Evolutionary conservation across 345 rosid species (phyloP), one percentile per base, ranked within the genome.

Genomic region (Boechera retrofracta): DNA sequence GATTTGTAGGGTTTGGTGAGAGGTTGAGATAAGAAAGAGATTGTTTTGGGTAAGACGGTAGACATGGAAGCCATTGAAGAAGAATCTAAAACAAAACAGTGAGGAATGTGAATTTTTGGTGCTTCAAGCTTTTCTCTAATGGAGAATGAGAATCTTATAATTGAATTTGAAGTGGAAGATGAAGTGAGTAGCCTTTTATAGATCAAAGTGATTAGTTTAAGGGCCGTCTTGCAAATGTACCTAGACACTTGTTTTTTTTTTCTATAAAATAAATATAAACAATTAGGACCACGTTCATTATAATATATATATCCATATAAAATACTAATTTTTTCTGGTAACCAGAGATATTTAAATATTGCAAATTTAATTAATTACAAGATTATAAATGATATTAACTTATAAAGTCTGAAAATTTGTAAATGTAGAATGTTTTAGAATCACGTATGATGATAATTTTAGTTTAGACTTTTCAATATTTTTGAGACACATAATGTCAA

Each of bases 11-110:
- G 38, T 68, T 82, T 85, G 77, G 77, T 55, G 10, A 89, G 77
- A 12, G 86, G 76, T 38, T 55, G 86, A 18, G 84, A 51, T 3
- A 80, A 62, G 36, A 64, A 68, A 10, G 86, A 10, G 21, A 68
- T 12, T 70, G 83, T 16, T 74, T 80, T 73, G 21, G 77, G 10
- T 72, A 82, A 67, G 74, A 73, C 12, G 15, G 84, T 63, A 9
- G 91, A 80, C 71, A 89, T 82, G 61, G 93, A 84, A 79, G 93
- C 88, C 96, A 89, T 87, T 75, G 65, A 24, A 52, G 82, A 18
- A 52, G 33, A 33, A 24, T n/a, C 10, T 3, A 44, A 44, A 24
- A 11, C 10, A 5, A 24, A 48, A 48, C 9, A 21, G 58, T 15
- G 67, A 62, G 55, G 32, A 28, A 28, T 28, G 29, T 28, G 29